Evolutionary conservation across 2,329 filamentous ascomycete genomes (phyloP).

Genomic region (Aspergillus felis): DNA sequence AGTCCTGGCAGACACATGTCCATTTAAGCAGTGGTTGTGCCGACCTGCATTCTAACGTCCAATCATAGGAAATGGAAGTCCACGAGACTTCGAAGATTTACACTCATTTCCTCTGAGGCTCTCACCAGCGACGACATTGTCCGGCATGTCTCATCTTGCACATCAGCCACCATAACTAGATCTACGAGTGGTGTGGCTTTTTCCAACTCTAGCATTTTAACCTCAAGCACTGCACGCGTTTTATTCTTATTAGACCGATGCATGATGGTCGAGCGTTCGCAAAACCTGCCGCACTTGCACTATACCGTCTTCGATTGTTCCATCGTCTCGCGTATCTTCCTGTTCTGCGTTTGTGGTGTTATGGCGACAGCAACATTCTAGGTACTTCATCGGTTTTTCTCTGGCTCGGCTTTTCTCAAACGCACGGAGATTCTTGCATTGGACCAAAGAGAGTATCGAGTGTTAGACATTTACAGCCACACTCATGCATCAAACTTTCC

Average conservation of each 20-base stretch:
- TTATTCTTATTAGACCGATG: constrained; percentile 17
- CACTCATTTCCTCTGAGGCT: constrained; percentile 93
- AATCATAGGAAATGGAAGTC: constrained; percentile 91
- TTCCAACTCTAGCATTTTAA: constrained; percentile 17
- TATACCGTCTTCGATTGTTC: background rate
- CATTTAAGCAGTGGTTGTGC: background rate
- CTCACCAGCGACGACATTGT: constrained; percentile 29
- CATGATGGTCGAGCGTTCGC: constrained; percentile 9
- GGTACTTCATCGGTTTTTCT: constrained; percentile 7
- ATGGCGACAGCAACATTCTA: constrained; percentile 13
- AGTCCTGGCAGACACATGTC: constrained; percentile 26
- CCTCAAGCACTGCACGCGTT: constrained; percentile 15
- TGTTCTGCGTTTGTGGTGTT: constrained; percentile 17
- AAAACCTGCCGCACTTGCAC: constrained; percentile 4
- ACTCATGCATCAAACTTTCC: constrained; percentile 3
- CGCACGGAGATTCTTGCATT: constrained; percentile 11
- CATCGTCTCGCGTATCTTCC: background rate
- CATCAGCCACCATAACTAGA: constrained; percentile 16
- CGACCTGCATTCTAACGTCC: constrained; percentile 19
- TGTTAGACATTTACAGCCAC: constrained; percentile 5
- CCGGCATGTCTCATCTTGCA: constrained; percentile 11
- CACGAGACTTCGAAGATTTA: constrained; percentile 98
- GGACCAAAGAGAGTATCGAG: constrained; percentile 2
- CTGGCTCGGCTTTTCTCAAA: constrained; percentile 7
- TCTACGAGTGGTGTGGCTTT: constrained; percentile 17